phyloP scores from a whole-genome alignment of 1,139 yeast genomes.

The Nakaseomyces nivariensis region DNA sequence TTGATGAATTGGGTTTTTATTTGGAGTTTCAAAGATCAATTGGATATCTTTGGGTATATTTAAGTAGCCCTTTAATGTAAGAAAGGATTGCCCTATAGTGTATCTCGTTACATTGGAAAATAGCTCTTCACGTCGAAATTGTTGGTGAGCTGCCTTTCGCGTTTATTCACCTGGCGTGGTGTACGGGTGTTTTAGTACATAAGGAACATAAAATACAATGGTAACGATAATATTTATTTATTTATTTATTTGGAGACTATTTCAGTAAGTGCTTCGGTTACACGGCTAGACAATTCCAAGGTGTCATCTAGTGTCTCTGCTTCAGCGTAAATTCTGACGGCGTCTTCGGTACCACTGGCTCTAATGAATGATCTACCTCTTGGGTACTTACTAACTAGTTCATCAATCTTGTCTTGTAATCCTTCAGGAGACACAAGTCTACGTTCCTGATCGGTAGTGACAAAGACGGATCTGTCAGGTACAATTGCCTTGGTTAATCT shows the following conservation, averaged over 20 bases:
- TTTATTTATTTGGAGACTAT: not conserved
- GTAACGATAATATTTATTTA: too few relatives aligned
- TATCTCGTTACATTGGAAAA: too few relatives aligned
- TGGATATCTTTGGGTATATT: too few relatives aligned
- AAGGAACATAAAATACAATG: too few relatives aligned
- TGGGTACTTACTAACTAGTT: constrained; percentile 44
- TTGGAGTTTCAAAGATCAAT: too few relatives aligned
- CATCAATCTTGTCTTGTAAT: constrained; percentile 65
- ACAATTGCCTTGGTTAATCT: constrained; percentile 72
- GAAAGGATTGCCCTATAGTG: too few relatives aligned
- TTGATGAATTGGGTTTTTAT: not conserved
- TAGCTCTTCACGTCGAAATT: too few relatives aligned
- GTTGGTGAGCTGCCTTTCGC: not conserved
- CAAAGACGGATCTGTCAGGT: constrained; percentile 66
- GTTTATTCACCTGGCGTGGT: not conserved
- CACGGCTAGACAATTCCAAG: constrained; percentile 44
- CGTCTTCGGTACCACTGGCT: constrained; percentile 97
- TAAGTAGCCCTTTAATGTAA: too few relatives aligned
- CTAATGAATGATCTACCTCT: constrained; percentile 85
- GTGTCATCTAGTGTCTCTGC: constrained; percentile 50
- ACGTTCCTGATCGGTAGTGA: constrained; percentile 87
- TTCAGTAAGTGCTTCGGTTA: constrained; percentile 28
- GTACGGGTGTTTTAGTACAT: not conserved
- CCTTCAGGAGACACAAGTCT: constrained; percentile 67
- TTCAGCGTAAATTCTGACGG: constrained; percentile 92